Evolutionary conservation across 2,329 filamentous ascomycete genomes (phyloP).

Genomic region (Sordariomycetes sp.): DNA sequence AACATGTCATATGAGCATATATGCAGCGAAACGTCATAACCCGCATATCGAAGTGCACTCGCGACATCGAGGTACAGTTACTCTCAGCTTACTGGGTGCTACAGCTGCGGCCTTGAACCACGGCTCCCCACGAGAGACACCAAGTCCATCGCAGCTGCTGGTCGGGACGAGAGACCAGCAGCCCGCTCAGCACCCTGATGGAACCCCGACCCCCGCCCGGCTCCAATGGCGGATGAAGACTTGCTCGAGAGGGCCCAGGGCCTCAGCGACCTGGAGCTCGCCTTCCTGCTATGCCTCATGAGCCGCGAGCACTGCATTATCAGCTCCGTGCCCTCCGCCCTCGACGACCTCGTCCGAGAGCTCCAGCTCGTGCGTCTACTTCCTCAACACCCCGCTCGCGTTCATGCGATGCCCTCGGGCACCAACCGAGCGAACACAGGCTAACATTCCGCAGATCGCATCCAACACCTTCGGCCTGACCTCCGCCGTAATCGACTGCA

Average conservation of each 20-base stretch:
- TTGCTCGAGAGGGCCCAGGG: constrained; percentile 60
- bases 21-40: too few relatives aligned
- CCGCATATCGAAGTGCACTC: too few relatives aligned
- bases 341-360: constrained; percentile 61
- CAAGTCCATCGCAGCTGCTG: background rate
- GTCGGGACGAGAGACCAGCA: background rate
- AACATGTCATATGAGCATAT: too few relatives aligned
- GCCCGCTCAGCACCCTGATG: background rate
- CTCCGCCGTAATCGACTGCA: constrained; percentile 60
- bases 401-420: background rate
- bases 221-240: constrained; percentile 40
- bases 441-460: constrained; percentile 37
- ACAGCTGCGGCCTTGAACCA: too few relatives aligned
- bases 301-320: constrained; percentile 81
- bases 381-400: background rate
- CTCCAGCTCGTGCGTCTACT: constrained; percentile 45
- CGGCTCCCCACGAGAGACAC: background rate
- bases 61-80: too few relatives aligned
- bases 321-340: constrained; percentile 48
- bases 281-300: constrained; percentile 67
- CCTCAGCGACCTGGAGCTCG: constrained; percentile 79
- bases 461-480: constrained; percentile 59
- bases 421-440: background rate
- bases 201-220: background rate
- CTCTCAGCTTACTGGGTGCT: too few relatives aligned